A percentile compares a stretch with the other conserved stretches of the same genome.
These are phyloP conservation scores for Allantophomopsis lycopodina DNA, from an alignment of 2,329 filamentous ascomycete species.

Conservation along the genomic window DNA sequence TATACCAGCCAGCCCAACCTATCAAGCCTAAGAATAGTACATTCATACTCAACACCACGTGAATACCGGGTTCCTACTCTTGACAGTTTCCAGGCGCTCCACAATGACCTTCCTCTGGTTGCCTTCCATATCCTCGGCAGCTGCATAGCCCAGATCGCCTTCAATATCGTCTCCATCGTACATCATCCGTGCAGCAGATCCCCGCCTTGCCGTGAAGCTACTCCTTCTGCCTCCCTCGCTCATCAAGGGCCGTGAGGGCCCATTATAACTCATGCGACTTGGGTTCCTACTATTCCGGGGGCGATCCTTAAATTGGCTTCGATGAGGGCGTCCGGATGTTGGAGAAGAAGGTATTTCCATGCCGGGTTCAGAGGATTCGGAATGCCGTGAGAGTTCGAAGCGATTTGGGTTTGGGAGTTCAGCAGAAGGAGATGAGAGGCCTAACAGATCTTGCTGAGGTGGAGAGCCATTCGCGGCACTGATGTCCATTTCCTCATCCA, in stretches of 20 bases:
- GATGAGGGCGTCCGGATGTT: slow-evolving; percentile 6
- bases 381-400: slow-evolving; percentile 45
- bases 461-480: slow-evolving; percentile 50
- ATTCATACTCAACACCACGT: slow-evolving; percentile 68
- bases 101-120: slow-evolving; percentile 91
- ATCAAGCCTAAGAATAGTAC: too few relatives aligned
- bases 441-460: slow-evolving; percentile 51
- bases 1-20: too few relatives aligned
- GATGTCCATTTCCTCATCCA: slow-evolving; percentile 88
- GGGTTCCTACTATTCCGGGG: slow-evolving; percentile 11
- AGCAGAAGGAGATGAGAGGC: slow-evolving; percentile 32
- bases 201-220: slow-evolving; percentile 22
- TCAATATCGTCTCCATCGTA: slow-evolving; percentile 67
- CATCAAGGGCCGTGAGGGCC: slow-evolving; percentile 12
- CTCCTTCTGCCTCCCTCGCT: slow-evolving; percentile 17
- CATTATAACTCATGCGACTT: slow-evolving; percentile 19
- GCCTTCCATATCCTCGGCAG: slow-evolving; percentile 86
- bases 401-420: slow-evolving; percentile 64
- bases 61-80: slow-evolving; percentile 90
- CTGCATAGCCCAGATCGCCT: slow-evolving; percentile 87
- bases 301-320: slow-evolving; percentile 12
- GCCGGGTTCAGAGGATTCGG: slow-evolving; percentile 6
- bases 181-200: slow-evolving; percentile 21
- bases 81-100: slow-evolving; percentile 88
- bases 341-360: slow-evolving; percentile 4